phyloP scores from a whole-genome alignment of 2,329 filamentous ascomycete genomes.

The Pseudocercospora cruenta region DNA sequence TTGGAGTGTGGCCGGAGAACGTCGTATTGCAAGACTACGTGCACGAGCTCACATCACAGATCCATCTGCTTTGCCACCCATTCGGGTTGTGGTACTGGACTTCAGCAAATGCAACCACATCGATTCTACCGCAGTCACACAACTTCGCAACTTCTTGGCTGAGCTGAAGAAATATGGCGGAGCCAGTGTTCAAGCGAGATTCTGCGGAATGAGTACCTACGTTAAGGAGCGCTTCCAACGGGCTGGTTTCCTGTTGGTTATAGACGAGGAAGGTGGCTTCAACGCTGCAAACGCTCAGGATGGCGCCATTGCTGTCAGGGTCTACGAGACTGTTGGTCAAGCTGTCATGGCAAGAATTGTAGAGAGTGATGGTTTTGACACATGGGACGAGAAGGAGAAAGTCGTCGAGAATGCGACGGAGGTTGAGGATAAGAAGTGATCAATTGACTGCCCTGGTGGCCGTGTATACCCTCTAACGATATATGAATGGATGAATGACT shows the following conservation, averaged over 20 bases:
- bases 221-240: conserved; percentile 36
- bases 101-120: conserved; percentile 57
- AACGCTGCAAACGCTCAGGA: conserved; percentile 3
- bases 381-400: conserved; percentile 20
- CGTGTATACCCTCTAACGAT: neutral
- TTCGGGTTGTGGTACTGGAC: conserved; percentile 57
- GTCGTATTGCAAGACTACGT: conserved; percentile 53
- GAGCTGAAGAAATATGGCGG: conserved; percentile 58
- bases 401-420: conserved; percentile 13
- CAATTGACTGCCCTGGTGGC: neutral
- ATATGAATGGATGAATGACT: neutral
- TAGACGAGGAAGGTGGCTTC: conserved; percentile 22
- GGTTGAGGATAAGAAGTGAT: conserved; percentile 14
- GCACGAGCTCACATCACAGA: conserved; percentile 43
- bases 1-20: conserved; percentile 59
- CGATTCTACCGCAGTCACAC: conserved; percentile 57
- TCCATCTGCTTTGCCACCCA: conserved; percentile 39
- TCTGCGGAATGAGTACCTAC: conserved; percentile 53
- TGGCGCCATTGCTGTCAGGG: conserved; percentile 15
- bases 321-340: conserved; percentile 12
- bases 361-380: conserved; percentile 12
- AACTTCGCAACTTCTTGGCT: conserved; percentile 53
- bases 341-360: conserved; percentile 11
- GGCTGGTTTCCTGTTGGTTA: conserved; percentile 26
- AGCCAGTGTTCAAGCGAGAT: conserved; percentile 50